Evolutionary conservation across 371 early-diverging fungal species (phyloP).

Genomic region (Apophysomyces trapeziformis): DNA sequence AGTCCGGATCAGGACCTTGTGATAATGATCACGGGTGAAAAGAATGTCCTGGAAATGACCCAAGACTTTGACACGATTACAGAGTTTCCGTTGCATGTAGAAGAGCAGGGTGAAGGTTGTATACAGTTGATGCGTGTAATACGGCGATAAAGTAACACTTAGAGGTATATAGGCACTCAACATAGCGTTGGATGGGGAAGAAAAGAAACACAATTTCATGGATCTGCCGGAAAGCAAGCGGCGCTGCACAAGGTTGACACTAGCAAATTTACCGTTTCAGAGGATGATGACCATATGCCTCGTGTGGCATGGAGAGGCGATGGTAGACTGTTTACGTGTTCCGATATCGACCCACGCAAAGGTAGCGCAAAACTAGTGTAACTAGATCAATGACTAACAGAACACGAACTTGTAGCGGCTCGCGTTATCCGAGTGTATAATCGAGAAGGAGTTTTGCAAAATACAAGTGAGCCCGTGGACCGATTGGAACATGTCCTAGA

Average conservation of each 20-base stretch:
- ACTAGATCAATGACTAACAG: background rate
- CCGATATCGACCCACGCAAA: constrained; percentile 64
- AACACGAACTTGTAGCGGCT: constrained; percentile 32
- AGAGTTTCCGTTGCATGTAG: constrained; percentile 74
- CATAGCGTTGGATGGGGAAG: constrained; percentile 97
- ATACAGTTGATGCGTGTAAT: background rate
- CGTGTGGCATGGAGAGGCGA: constrained; percentile 94
- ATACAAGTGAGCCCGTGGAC: constrained; percentile 81
- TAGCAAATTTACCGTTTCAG: constrained; percentile 56
- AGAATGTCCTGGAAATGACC: constrained; percentile 88
- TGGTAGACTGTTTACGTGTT: constrained; percentile 79
- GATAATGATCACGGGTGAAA: constrained; percentile 78
- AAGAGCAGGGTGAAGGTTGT: constrained; percentile 71
- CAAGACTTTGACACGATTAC: constrained; percentile 89
- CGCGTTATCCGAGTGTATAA: constrained; percentile 83
- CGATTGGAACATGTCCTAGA: constrained; percentile 80
- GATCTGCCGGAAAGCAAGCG: constrained; percentile 85
- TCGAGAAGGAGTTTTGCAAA: constrained; percentile 84
- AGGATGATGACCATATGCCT: constrained; percentile 77
- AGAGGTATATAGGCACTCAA: constrained; percentile 54
- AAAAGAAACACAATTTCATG: constrained; percentile 98
- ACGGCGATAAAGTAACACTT: background rate
- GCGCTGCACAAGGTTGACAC: constrained; percentile 62
- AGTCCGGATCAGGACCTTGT: constrained; percentile 93
- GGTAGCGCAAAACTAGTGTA: constrained; percentile 31